phyloP scores from a whole-genome alignment of 2,329 filamentous ascomycete genomes.

The Biscogniauxia marginata region DNA sequence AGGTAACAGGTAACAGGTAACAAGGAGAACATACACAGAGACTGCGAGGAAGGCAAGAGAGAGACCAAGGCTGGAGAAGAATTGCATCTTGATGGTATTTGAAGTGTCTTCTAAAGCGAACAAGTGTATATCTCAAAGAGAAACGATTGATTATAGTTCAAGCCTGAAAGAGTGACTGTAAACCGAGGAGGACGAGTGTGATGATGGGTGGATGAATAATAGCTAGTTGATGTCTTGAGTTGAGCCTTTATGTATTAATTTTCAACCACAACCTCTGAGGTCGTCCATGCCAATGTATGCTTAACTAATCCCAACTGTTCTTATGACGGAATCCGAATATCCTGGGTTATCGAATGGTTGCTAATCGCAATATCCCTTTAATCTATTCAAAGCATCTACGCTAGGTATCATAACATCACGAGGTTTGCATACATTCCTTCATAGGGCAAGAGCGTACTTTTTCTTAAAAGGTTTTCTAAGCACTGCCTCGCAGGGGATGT shows the following conservation, averaged over 20 bases:
- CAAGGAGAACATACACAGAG: background rate
- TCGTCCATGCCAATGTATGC: too few species aligned
- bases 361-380: background rate
- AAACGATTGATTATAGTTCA: background rate
- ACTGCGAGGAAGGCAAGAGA: background rate
- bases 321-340: too few species aligned
- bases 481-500: background rate
- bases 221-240: background rate
- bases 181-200: background rate
- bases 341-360: background rate
- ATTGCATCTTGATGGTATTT: background rate
- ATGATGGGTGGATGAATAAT: background rate
- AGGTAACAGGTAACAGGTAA: too few species aligned
- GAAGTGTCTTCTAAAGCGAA: background rate
- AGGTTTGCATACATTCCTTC: background rate
- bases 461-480: background rate
- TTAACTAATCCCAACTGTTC: too few species aligned
- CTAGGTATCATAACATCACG: background rate
- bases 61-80: background rate
- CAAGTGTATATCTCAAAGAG: background rate
- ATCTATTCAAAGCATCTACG: background rate
- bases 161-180: background rate
- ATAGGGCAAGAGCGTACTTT: background rate
- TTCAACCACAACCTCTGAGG: background rate
- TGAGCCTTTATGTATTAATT: background rate